Evolutionary conservation across 2,329 filamentous ascomycete genomes (phyloP).

Genomic region (Arthroderma sp.): DNA sequence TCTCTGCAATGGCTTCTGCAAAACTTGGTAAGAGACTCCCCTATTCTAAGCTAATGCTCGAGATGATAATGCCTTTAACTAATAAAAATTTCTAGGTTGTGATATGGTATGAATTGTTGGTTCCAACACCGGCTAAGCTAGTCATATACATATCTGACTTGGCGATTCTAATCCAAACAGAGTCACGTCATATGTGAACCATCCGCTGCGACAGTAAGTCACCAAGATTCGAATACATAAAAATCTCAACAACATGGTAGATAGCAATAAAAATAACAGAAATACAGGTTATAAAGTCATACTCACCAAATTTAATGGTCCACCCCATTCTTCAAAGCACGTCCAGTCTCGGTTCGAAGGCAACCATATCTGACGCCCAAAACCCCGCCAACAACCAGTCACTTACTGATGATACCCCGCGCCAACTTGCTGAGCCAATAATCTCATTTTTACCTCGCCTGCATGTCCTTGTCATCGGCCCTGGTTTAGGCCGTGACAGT

Average conservation of each 20-base stretch:
- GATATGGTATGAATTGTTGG: constrained; percentile 57
- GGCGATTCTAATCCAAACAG: constrained; percentile 17
- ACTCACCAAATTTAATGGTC: constrained; percentile 97
- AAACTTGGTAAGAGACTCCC: constrained; percentile 48
- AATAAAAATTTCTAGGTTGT: constrained; percentile 33
- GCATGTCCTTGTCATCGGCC: constrained; percentile 85
- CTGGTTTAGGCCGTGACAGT: constrained; percentile 76
- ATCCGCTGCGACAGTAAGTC: constrained; percentile 50
- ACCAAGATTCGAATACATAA: background rate
- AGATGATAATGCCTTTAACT: background rate
- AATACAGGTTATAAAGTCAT: constrained; percentile 81
- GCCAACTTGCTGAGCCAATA: constrained; percentile 55
- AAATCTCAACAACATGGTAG: background rate
- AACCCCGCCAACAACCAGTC: constrained; percentile 15
- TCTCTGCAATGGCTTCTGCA: constrained; percentile 93
- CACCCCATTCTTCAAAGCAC: constrained; percentile 86
- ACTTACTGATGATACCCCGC: constrained; percentile 30
- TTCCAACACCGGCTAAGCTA: background rate
- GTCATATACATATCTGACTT: background rate
- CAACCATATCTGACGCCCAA: constrained; percentile 17
- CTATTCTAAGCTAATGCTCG: background rate
- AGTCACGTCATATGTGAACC: constrained; percentile 92
- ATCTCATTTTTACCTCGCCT: constrained; percentile 71
- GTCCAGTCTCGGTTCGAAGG: constrained; percentile 33
- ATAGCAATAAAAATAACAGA: background rate